Base-by-base conservation (phyloP, 306 rosid genomes). In the Trifolium subterraneum region DNA sequence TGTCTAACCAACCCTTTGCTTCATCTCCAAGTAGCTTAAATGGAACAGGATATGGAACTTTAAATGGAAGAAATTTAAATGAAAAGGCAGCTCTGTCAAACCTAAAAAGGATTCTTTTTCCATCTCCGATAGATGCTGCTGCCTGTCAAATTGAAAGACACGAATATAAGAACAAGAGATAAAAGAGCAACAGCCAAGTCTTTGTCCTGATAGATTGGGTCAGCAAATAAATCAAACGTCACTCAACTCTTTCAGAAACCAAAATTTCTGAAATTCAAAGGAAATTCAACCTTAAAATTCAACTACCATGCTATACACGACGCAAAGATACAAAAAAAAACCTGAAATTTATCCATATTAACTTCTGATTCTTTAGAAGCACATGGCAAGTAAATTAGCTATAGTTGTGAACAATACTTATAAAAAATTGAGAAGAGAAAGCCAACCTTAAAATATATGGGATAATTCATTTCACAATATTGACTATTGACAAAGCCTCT, bases 11-110 rank as follows among this genome's bases (percentile, higher is more conserved):
- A 58, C 98, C 98, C 85, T 88, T 91, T 71, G 96, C 96, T 86
- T 93, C 98, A 68, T 93, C 96, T 80, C 98, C 97, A 12, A 93
- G 92, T 75, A 94, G 92, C 83, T 75, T 89, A 79, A 94, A 94
- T 50, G 98, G 98, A 70, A 94, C 96, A 25, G 98, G 98, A 87
- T 94, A 94, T n/a, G 98, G 98, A 73, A 94, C 88, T 88, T 94
- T 94, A 60, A 94, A 94, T n/a, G 98, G 97, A 54, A 93, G 84
- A 83, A 93, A 87, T 27, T 76, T 93, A 25, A 93, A 80, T 52
- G 90, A 81, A 87, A 93, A 93, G 3, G 97, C 98, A 50, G 98
- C 98, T 90, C 81, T 84, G 85, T 93, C 97, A 74, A 93, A 93
- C 84, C 72, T 86, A 76, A 93, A 93, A 51, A 88, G 97, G 78